Conservation (phyloP, 2,329 filamentous ascomycete species). For the Cercospora sojina region DNA sequence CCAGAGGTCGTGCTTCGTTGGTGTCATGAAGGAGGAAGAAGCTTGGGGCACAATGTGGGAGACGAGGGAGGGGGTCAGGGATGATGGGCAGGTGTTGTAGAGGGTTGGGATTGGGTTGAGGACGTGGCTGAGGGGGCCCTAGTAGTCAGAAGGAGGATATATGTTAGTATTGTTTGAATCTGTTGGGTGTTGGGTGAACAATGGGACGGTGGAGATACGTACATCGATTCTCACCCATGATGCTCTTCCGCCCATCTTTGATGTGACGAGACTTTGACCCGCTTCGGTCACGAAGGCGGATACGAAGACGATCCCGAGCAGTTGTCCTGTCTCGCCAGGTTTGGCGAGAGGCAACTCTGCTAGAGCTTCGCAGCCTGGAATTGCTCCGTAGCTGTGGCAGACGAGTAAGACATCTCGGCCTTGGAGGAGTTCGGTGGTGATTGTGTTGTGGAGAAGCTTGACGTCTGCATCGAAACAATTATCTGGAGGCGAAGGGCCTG, state of each 20-base stretch:
- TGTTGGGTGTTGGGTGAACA: not conserved
- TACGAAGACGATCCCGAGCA: slow-evolving; percentile 27
- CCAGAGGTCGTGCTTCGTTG: slow-evolving; percentile 18
- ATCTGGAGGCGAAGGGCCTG: slow-evolving; percentile 10
- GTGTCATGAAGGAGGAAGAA: slow-evolving; percentile 14
- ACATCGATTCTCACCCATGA: slow-evolving; percentile 20
- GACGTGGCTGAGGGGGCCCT: slow-evolving; percentile 18
- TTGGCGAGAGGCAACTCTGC: slow-evolving; percentile 11
- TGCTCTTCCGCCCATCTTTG: slow-evolving; percentile 20
- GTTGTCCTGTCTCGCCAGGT: slow-evolving; percentile 3
- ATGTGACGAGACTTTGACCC: slow-evolving; percentile 19
- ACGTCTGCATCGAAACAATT: slow-evolving; percentile 21
- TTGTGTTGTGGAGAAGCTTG: slow-evolving; percentile 12
- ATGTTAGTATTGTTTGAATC: not conserved
- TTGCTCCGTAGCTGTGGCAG: slow-evolving; percentile 24
- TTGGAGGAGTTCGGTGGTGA: slow-evolving; percentile 14
- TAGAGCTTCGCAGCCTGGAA: slow-evolving; percentile 27
- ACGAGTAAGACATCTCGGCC: slow-evolving; percentile 23
- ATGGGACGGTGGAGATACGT: not conserved
- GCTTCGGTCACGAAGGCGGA: slow-evolving; percentile 26
- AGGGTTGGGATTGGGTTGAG: slow-evolving; percentile 14
- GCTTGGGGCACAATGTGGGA: slow-evolving; percentile 17
- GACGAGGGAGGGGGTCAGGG: not conserved
- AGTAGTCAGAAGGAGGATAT: not conserved
- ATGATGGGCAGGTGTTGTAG: slow-evolving; percentile 10